Base-by-base conservation (phyloP, 2,329 filamentous ascomycete species). In the Mycosphaerelloides madeirae region DNA sequence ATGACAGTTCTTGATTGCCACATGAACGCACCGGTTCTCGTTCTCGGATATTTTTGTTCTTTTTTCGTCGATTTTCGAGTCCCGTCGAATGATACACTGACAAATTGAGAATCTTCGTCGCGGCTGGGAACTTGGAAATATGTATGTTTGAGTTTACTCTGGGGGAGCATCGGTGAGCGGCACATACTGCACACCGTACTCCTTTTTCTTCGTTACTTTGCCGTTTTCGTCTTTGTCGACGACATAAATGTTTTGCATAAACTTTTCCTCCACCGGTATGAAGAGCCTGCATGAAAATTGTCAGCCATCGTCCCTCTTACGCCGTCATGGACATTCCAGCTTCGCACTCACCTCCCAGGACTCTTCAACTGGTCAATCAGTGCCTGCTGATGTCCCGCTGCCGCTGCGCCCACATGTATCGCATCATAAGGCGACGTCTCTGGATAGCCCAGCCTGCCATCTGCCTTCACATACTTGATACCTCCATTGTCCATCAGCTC, bases 401-500 rank as follows among this genome's bases (percentile, higher is more conserved):
- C 91, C 6, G 88, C 86, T 0, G 93, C 93, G 0, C 93, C 93
- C 2, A 97, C 93, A 63, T 97, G 93, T 48, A 98, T 97, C 2
- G 86, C 90, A 74, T 97, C 88, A 75, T 91, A 98, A 0, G 81
- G 68, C 22, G 65, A 68, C 49, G 69, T 74, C 11, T 72, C 68
- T 20, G 39, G 45, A 64, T 65, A 75, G 3, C 73, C 73, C 42
- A 65, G 61, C 49, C 73, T 56, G 11, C 73, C 73, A 68, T 96
- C 90, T 0, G 81, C 89, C 0, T 80, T 74, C 1, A 90, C 74
- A 60, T 94, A 94, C 45, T 73, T 72, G 32, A 90, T 78, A 58
- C 74, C 77, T 0, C 83, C 85, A 0, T 66, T 70, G 1, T 76
- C 74, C 12, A 96, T 65, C 43, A 94, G 67, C 9, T 63, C 61